Evolutionary conservation across 129 eudicot genomes (phyloP).

Genomic region (Saposhnikovia divaricata): DNA sequence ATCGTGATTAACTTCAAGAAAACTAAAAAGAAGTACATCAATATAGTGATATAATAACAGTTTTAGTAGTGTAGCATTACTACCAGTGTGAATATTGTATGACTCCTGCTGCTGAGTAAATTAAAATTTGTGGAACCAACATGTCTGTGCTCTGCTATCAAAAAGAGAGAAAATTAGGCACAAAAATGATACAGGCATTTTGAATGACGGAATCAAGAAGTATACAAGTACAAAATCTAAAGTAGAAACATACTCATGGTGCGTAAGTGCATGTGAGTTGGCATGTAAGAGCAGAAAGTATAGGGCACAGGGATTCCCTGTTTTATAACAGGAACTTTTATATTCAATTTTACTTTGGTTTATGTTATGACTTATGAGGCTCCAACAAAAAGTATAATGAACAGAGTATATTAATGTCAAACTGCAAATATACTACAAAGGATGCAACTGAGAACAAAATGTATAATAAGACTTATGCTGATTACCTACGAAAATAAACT

Average conservation of each 20-base stretch:
- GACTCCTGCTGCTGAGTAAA: slow-evolving; percentile 97
- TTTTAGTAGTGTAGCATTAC: not conserved
- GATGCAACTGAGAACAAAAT: not conserved
- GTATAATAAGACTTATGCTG: not conserved
- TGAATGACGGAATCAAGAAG: not conserved
- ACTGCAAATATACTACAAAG: not conserved
- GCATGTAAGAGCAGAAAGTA: not conserved
- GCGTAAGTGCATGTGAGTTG: not conserved
- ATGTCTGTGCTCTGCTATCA: slow-evolving; percentile 86
- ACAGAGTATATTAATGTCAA: not conserved
- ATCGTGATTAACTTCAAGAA: slow-evolving; percentile 8
- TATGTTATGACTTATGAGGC: not conserved
- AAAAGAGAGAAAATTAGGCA: slow-evolving; percentile 13
- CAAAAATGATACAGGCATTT: not conserved
- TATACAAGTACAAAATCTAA: slow-evolving; percentile 1
- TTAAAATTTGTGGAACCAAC: slow-evolving; percentile 98
- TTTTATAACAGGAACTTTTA: not conserved
- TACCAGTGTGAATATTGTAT: slow-evolving; percentile 98
- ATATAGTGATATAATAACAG: slow-evolving; percentile 1
- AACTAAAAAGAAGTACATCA: slow-evolving; percentile 3
- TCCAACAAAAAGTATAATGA: not conserved
- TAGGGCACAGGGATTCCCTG: not conserved
- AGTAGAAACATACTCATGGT: not conserved
- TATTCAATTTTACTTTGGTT: not conserved
- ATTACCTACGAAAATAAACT: not conserved